Conservation (phyloP, 1,284 basidiomycete species). For the Wallemia mellicola region DNA sequence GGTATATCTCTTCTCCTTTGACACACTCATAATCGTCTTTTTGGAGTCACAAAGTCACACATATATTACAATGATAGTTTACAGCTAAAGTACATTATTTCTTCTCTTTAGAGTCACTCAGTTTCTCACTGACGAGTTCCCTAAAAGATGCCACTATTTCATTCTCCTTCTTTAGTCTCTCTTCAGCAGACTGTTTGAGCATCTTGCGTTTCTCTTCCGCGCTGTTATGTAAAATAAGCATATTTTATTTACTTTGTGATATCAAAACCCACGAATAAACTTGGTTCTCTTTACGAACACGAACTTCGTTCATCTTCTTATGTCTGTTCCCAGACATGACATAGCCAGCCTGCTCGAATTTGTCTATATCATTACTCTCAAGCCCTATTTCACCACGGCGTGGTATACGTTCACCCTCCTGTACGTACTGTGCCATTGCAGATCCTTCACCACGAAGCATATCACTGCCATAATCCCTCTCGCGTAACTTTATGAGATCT, state of each 20-base stretch:
- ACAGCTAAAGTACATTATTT: too few species aligned
- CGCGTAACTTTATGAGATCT: conserved; percentile 1
- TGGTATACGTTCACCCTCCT: conserved; percentile 72
- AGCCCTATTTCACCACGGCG: conserved; percentile 95
- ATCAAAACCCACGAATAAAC: conserved; percentile 27
- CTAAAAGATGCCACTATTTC: conserved; percentile 18
- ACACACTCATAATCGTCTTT: too few species aligned
- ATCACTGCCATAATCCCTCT: conserved; percentile 32
- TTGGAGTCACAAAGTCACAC: too few species aligned
- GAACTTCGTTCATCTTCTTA: conserved; percentile 80
- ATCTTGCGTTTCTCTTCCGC: conserved; percentile 91
- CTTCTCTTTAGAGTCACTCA: not conserved
- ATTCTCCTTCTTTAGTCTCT: conserved; percentile 56
- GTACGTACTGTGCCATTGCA: conserved; percentile 83
- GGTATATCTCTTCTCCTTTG: too few species aligned
- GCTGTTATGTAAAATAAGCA: conserved; percentile 15
- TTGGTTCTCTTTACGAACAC: conserved; percentile 95
- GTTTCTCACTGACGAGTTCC: conserved; percentile 25
- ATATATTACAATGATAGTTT: too few species aligned
- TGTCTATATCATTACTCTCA: conserved; percentile 52
- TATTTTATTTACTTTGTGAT: not conserved
- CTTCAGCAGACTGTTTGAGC: conserved; percentile 70
- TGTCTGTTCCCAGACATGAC: conserved; percentile 93
- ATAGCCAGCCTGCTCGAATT: conserved; percentile 69
- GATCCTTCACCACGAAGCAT: conserved; percentile 78